Evolutionary conservation across 2,329 filamentous ascomycete genomes (phyloP).

Genomic region (Fusarium coffeatum): DNA sequence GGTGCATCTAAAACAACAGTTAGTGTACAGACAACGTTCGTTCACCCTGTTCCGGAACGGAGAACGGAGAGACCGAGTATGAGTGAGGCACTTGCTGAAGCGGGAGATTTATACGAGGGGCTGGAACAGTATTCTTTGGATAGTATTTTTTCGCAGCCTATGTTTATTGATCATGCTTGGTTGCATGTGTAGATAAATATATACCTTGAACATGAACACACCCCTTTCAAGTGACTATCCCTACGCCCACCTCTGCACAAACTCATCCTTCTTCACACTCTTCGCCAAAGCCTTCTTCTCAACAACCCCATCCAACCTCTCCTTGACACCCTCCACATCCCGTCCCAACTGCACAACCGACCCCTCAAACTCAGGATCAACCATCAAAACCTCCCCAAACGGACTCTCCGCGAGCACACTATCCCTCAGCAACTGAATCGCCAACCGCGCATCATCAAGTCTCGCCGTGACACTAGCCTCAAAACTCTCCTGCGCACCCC

Average conservation of each 20-base stretch:
- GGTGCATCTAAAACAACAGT: slow-evolving; percentile 24
- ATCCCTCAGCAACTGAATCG: slow-evolving; percentile 62
- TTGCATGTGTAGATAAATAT: slow-evolving; percentile 20
- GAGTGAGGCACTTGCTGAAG: not conserved
- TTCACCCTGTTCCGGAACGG: slow-evolving; percentile 24
- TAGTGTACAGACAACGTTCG: slow-evolving; percentile 34
- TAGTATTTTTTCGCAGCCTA: slow-evolving; percentile 38
- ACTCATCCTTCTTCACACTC: slow-evolving; percentile 62
- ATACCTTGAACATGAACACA: not conserved
- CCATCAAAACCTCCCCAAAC: slow-evolving; percentile 60
- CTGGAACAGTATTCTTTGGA: slow-evolving; percentile 35
- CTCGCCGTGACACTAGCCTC: slow-evolving; percentile 57
- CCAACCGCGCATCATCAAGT: slow-evolving; percentile 60
- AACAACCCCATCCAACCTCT: slow-evolving; percentile 55
- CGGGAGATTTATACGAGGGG: slow-evolving; percentile 19
- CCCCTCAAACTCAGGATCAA: slow-evolving; percentile 64
- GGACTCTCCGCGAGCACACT: slow-evolving; percentile 65
- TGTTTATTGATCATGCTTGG: slow-evolving; percentile 39
- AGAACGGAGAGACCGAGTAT: not conserved
- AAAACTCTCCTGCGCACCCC: slow-evolving; percentile 62
- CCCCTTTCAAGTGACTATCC: too few species aligned
- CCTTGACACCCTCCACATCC: slow-evolving; percentile 57
- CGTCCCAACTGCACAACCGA: slow-evolving; percentile 60
- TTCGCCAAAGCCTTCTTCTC: slow-evolving; percentile 51
- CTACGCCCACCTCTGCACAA: slow-evolving; percentile 53